Conservation (phyloP, 192 early-diverging fungal species). For the Podila epigama region DNA sequence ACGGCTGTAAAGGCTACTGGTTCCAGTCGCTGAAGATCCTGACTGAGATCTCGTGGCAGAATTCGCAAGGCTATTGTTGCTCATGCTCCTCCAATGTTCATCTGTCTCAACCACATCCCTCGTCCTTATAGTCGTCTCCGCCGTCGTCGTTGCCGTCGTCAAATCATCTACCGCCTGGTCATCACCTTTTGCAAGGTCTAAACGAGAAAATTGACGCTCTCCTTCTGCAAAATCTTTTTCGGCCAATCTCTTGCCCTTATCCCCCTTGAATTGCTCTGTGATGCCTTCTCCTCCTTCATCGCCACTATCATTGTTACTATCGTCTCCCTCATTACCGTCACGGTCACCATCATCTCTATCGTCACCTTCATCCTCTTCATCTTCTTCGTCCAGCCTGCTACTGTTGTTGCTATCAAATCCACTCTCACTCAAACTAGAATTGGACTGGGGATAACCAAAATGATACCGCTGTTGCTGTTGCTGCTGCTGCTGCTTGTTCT, state of each 20-base stretch:
- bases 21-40: background rate
- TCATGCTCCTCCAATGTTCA: background rate
- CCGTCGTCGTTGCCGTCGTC: background rate
- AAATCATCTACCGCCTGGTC: too few species aligned
- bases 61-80: background rate
- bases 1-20: background rate
- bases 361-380: slow-evolving; percentile 11
- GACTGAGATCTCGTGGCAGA: background rate
- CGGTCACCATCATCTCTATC: background rate
- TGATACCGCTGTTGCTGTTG: slow-evolving; percentile 7
- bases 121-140: background rate
- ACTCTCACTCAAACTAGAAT: slow-evolving; percentile 7
- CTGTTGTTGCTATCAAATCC: slow-evolving; percentile 25
- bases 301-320: background rate
- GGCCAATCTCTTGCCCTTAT: too few species aligned
- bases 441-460: slow-evolving; percentile 34
- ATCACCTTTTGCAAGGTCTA: background rate
- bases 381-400: slow-evolving; percentile 23
- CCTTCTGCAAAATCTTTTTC: background rate
- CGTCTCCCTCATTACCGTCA: background rate
- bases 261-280: too few species aligned
- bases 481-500: slow-evolving; percentile 19
- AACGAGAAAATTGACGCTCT: background rate
- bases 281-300: background rate
- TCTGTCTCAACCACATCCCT: background rate